Evolutionary conservation across 768 basidiomycete genomes (phyloP).

Genomic region (Boletus rubroflammeus): DNA sequence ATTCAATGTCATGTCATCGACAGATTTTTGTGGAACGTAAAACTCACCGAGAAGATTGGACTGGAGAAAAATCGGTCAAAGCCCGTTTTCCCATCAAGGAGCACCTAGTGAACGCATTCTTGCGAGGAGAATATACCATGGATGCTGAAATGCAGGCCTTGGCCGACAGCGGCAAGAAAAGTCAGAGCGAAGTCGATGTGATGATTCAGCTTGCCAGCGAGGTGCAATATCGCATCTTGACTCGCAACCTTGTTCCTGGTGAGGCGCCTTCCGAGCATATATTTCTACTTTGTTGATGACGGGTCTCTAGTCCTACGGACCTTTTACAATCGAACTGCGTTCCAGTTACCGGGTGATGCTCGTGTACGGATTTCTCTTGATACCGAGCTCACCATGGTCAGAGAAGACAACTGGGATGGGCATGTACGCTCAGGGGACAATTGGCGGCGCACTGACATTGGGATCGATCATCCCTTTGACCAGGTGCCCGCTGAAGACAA

Average conservation of each 20-base stretch:
- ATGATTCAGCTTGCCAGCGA: constrained; percentile 98
- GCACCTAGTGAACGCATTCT: constrained; percentile 86
- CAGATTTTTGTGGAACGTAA: constrained; percentile 88
- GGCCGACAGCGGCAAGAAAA: constrained; percentile 88
- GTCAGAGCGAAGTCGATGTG: constrained; percentile 81
- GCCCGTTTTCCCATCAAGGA: constrained; percentile 95
- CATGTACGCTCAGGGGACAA: constrained; percentile 71
- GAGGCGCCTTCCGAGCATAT: constrained; percentile 17
- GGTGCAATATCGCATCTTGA: constrained; percentile 87
- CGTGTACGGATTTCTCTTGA: constrained; percentile 97
- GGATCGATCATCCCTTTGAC: constrained; percentile 88
- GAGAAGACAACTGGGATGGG: constrained; percentile 98
- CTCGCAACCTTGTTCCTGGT: constrained; percentile 82
- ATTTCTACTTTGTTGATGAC: neutral
- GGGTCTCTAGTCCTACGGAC: constrained; percentile 76
- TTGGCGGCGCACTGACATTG: constrained; percentile 93
- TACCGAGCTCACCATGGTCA: constrained; percentile 89
- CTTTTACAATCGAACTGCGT: constrained; percentile 98
- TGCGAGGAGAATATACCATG: constrained; percentile 87
- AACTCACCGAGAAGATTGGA: constrained; percentile 98
- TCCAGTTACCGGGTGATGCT: constrained; percentile 98
- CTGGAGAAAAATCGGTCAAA: constrained; percentile 98
- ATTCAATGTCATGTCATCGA: neutral
- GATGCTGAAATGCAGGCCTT: constrained; percentile 89
- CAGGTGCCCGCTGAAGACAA: constrained; percentile 74